These are phyloP conservation scores for Trypanosomatidae sp. DNA, from an alignment of 208 protist genomes.

Conservation along the genomic window DNA sequence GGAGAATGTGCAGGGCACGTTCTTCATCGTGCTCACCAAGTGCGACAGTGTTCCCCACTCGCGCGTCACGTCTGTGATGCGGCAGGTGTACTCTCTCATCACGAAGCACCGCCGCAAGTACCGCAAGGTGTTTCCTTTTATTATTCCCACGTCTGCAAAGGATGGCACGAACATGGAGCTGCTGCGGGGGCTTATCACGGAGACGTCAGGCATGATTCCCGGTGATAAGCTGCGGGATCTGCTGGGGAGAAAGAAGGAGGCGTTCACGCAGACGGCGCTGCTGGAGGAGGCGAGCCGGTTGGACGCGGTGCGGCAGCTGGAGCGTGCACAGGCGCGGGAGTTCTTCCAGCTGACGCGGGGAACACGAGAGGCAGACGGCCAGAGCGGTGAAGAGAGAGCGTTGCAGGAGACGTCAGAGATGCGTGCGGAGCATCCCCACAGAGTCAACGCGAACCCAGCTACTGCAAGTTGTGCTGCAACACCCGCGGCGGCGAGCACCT, in stretches of 20 bases:
- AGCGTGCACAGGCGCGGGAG: constrained; percentile 44
- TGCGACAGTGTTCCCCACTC: constrained; percentile 90
- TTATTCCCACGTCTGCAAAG: constrained; percentile 83
- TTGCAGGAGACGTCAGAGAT: too few relatives aligned
- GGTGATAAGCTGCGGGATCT: constrained; percentile 77
- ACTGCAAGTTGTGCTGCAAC: too few relatives aligned
- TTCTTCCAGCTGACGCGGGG: constrained; percentile 33
- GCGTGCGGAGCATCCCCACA: too few relatives aligned
- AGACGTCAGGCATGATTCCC: constrained; percentile 87
- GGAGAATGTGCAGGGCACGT: constrained; percentile 88
- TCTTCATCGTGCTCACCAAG: constrained; percentile 90
- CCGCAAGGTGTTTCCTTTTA: constrained; percentile 86
- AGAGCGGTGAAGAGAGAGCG: too few relatives aligned
- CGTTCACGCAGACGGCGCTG: constrained; percentile 49
- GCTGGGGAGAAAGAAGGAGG: constrained; percentile 56
- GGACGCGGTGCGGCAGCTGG: too few relatives aligned
- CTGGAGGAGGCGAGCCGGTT: too few relatives aligned
- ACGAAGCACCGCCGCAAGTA: constrained; percentile 85
- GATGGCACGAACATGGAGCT: constrained; percentile 85
- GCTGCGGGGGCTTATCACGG: constrained; percentile 82
- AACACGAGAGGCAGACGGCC: too few relatives aligned
- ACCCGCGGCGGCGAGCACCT: too few relatives aligned
- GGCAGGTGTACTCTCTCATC: constrained; percentile 83
- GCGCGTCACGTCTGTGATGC: too few relatives aligned
- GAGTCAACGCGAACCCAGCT: too few relatives aligned